Base-by-base conservation (phyloP, 768 basidiomycete species). In the Coprinopsis strossmayeri region DNA sequence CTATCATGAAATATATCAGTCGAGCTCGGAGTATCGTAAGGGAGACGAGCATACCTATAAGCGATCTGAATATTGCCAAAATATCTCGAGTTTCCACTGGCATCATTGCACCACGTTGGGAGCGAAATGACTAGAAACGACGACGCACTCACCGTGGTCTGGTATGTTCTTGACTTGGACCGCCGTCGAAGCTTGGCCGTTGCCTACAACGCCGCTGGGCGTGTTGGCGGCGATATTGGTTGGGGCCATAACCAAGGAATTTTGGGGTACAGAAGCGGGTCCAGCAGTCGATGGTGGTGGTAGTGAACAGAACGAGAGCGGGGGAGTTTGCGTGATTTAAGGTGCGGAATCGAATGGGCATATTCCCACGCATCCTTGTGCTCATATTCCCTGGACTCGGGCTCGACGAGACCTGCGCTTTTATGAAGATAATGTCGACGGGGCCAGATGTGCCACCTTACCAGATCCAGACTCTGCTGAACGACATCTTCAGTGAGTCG, bases 91-190 rank as follows among this genome's bases (percentile, higher is more conserved):
- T 51, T 42, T 59, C 53, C 26, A 59, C 60, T 60, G 35, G 35
- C 10, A 11, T 38, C 28, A 18, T 5, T 3, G 23, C 18, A 43
- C 7, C n/a, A 12, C 11, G 5, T 49, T 20, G 35, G 13, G n/a
- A 23, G 5, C n/a, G 28, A 26, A 25, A n/a, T 20, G 37, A 21
- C 46, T 30, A 17, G 47, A 24, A 48, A 44, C 4, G 11, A 20
- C 38, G 23, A 11, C 5, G 25, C 24, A 53, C 61, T 35, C 48
- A 73, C 76, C 65, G 46, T 67, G 60, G 50, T 62, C 60, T 40
- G 72, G 65, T 34, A 76, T 67, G 52, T 74, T 79, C 47, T 76
- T 75, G 38, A 79, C 69, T 55, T 68, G 71, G 34, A 82, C 70
- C 23, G 76, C 58, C 49, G 13, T 23, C 10, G 28, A 27, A 9